Evolutionary conservation across 805 yeast species (phyloP), one percentile per base, ranked within the genome.

Genomic region (Yamadazyma tumulicola): DNA sequence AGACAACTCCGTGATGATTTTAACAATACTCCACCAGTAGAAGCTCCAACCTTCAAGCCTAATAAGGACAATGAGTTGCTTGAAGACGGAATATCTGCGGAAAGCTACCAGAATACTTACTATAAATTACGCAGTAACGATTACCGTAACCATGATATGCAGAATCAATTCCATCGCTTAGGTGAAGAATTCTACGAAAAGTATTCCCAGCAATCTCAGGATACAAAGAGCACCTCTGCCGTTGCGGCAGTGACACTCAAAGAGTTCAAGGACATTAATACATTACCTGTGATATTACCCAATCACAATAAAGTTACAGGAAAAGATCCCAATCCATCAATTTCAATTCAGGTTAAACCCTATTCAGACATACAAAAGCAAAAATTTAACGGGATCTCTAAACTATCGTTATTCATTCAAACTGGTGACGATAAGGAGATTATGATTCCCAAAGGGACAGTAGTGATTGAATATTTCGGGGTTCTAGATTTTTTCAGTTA

Each of bases 311-410:
- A 24, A 24, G 23, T 20, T 0, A 58, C 63, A 35, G 48, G 42
- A 38, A 49, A 41, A 34, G 52, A 35, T 40, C 45, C 45, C 35
- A 48, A 19, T 27, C 54, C 59, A 25, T 42, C 52, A 16, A 50
- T 62, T 4, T 53, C 64, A 0, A 51, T 74, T 9, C 62, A 64
- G 24, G 82, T 86, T 9, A 77, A 71, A 52, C 59, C 79, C 0
- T 74, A 77, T 37, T 61, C 80, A 1, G 93, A 82, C 30, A 67
- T 69, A 19, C 72, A 69, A 27, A 75, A 72, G 41, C 68, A 75
- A 55, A 63, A 78, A 64, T 81, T 74, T 47, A 70, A 70, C 19
- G 96, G 96, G 0, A 73, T 85, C 26, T 70, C 85, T 2, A 79
- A 76, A 42, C 54, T 82, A 33, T 88, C 91, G 0, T 61, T 88